Evolutionary conservation across 768 basidiomycete species (phyloP).

Genomic region (Russula sp.): DNA sequence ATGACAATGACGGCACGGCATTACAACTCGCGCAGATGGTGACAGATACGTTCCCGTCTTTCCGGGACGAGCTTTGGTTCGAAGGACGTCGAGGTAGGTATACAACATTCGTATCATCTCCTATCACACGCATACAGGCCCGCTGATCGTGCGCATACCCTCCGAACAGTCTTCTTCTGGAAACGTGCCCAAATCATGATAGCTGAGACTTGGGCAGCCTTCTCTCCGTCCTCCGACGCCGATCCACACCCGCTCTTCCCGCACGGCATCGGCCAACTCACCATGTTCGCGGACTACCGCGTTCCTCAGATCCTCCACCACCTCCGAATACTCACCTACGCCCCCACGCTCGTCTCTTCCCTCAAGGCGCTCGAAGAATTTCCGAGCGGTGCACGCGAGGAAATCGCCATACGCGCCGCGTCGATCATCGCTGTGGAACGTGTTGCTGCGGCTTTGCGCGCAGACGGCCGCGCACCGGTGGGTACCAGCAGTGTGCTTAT

Average conservation of each 20-base stretch:
- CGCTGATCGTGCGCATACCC: not conserved
- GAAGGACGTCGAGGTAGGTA: constrained; percentile 49
- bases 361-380: constrained; percentile 49
- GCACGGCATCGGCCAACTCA: constrained; percentile 60
- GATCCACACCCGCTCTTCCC: constrained; percentile 71
- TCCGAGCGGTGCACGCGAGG: constrained; percentile 58
- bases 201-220: constrained; percentile 90
- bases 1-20: constrained; percentile 24
- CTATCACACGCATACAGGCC: not conserved
- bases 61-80: constrained; percentile 30
- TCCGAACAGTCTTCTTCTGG: constrained; percentile 67
- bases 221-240: constrained; percentile 49
- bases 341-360: constrained; percentile 52
- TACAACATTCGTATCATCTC: not conserved
- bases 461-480: constrained; percentile 26
- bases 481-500: constrained; percentile 72
- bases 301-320: constrained; percentile 91
- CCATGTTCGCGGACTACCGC: constrained; percentile 94
- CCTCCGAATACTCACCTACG: constrained; percentile 70
- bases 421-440: constrained; percentile 79
- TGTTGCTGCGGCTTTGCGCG: constrained; percentile 49
- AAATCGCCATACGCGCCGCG: constrained; percentile 74
- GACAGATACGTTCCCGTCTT: constrained; percentile 30
- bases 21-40: constrained; percentile 31
- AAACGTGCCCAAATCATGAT: constrained; percentile 91